Evolutionary conservation across 495 filamentous ascomycete species (phyloP).

Genomic region (Parachaetomium inaequale): DNA sequence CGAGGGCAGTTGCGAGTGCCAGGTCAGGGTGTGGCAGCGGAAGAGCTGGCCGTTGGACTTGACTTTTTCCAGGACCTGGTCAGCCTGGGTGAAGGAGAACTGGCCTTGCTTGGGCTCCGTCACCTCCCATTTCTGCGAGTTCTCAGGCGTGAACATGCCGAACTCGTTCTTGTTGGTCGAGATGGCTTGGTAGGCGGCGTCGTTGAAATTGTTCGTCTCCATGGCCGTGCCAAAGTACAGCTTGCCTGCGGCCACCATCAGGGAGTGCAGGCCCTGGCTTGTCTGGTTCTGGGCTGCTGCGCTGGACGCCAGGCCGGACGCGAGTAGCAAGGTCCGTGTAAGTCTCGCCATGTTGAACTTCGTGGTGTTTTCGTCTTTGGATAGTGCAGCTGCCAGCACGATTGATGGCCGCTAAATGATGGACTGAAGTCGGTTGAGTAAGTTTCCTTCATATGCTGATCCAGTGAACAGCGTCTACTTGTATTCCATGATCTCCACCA

Average conservation of each 20-base stretch:
- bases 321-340: background rate
- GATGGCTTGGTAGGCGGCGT: slow-evolving; percentile 49
- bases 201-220: slow-evolving; percentile 34
- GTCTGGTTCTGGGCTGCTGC: slow-evolving; percentile 7
- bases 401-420: background rate
- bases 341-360: slow-evolving; percentile 5
- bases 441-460: background rate
- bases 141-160: slow-evolving; percentile 56
- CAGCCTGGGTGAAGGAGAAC: slow-evolving; percentile 50
- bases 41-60: slow-evolving; percentile 49
- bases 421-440: background rate
- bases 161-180: slow-evolving; percentile 50
- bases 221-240: slow-evolving; percentile 33
- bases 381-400: background rate
- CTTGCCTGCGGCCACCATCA: slow-evolving; percentile 30
- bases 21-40: slow-evolving; percentile 59
- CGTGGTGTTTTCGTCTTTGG: background rate
- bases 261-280: slow-evolving; percentile 23
- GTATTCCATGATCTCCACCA: background rate
- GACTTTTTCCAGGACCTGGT: slow-evolving; percentile 46
- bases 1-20: slow-evolving; percentile 56
- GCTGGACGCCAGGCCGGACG: slow-evolving; percentile 2
- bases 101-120: slow-evolving; percentile 34
- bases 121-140: slow-evolving; percentile 52
- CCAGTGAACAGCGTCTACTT: background rate